Evolutionary conservation across 202 grass and related monocot species (phyloP).

Genomic region (Setaria italica): DNA sequence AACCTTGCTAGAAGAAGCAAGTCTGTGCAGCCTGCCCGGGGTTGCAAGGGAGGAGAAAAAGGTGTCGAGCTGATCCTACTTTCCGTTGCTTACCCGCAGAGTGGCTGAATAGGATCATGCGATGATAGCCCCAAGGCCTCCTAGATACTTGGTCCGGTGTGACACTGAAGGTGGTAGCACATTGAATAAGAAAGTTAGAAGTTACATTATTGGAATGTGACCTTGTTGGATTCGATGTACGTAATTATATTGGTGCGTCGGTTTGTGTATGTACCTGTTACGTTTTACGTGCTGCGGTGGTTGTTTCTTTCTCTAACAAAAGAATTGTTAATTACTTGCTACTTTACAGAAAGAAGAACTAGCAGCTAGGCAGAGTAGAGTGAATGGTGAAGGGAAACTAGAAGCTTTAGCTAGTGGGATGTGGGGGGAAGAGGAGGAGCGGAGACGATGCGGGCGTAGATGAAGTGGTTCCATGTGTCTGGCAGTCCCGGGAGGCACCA

Average conservation of each 20-base stretch:
- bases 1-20: not conserved
- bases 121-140: not conserved
- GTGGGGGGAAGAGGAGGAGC: not conserved
- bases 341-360: too few relatives aligned
- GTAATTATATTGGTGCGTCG: too few relatives aligned
- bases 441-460: slow-evolving; percentile 67
- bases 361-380: not conserved
- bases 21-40: not conserved
- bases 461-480: slow-evolving; percentile 92
- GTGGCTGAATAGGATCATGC: not conserved
- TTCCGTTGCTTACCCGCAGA: not conserved
- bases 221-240: too few relatives aligned
- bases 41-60: slow-evolving; percentile 43
- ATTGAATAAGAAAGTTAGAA: not conserved
- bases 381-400: not conserved
- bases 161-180: not conserved
- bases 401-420: not conserved
- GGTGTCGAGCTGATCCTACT: not conserved
- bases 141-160: too few relatives aligned
- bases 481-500: slow-evolving; percentile 93
- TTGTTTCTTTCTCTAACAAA: too few relatives aligned
- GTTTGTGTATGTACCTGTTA: too few relatives aligned
- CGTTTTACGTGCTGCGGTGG: too few relatives aligned
- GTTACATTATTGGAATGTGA: too few relatives aligned
- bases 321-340: too few relatives aligned